These are phyloP conservation scores for Cyclaneusma minus DNA, from an alignment of 2,329 filamentous ascomycete genomes.

Conservation along the genomic window DNA sequence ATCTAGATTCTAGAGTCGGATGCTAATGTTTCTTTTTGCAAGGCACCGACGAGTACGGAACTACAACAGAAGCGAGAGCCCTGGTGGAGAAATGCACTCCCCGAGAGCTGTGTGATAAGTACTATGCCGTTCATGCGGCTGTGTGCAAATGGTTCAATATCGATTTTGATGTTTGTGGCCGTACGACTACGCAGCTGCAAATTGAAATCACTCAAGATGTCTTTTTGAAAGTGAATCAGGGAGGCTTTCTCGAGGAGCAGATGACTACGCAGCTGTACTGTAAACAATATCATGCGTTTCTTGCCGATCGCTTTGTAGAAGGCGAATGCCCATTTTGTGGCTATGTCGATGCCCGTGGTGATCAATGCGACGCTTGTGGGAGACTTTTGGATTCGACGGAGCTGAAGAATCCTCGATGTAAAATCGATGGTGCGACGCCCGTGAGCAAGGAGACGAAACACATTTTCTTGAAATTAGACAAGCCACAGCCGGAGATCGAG, in stretches of 20 bases:
- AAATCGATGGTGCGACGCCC: conserved; percentile 32
- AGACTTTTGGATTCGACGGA: conserved; percentile 30
- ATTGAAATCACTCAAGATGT: conserved; percentile 37
- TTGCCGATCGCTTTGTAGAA: conserved; percentile 33
- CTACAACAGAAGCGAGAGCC: conserved; percentile 35
- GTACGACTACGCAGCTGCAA: conserved; percentile 33
- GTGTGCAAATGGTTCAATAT: conserved; percentile 40
- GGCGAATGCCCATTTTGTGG: conserved; percentile 31
- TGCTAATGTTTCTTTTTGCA: too few relatives aligned
- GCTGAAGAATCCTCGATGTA: conserved; percentile 29
- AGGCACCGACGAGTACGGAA: conserved; percentile 32
- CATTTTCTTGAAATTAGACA: conserved; percentile 31
- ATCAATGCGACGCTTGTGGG: conserved; percentile 36
- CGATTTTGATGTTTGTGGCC: conserved; percentile 34
- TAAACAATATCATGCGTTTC: conserved; percentile 24
- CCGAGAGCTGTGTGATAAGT: conserved; percentile 34
- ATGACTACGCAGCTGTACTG: conserved; percentile 34
- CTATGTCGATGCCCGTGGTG: conserved; percentile 32
- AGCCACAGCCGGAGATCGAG: conserved; percentile 28
- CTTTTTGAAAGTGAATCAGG: conserved; percentile 33
- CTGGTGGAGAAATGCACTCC: conserved; percentile 33
- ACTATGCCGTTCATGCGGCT: conserved; percentile 31
- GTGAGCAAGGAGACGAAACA: conserved; percentile 32
- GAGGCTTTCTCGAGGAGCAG: conserved; percentile 31
- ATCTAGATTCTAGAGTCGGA: too few relatives aligned